Evolutionary conservation across 2,329 filamentous ascomycete species (phyloP), one percentile per base, ranked within the genome.

Genomic region (Calcarisporium arbuscula): DNA sequence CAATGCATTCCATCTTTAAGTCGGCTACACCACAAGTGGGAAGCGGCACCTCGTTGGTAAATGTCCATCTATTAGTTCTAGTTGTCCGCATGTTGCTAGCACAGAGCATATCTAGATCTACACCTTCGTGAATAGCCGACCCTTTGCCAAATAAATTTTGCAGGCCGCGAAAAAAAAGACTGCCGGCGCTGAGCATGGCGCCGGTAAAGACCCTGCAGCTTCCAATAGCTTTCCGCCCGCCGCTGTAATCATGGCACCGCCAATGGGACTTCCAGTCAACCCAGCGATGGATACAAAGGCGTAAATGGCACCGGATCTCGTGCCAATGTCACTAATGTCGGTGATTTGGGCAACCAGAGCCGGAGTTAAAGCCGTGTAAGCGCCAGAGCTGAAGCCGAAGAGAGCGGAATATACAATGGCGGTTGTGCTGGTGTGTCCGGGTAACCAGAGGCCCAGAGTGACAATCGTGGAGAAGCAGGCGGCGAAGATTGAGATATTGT

Each of bases 301-400:
- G 9, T 37, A 42, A 5, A 40, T 32, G n/a, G 46, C 28, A 16
- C 75, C 75, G 6, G 65, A 72, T 7, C 74, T 60, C 2, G 71
- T 61, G 2, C 75, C 76, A 9, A 78, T 67, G 44, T 74, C 62
- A 4, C 63, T 56, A 27, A 74, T 60, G 33, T 72, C 67, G 0
- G 67, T 69, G 34, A 78, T 71, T 38, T 76, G 68, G 2, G 52
- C 52, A 8, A 51, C 36, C 12, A 54, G 42, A 6, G 50, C 51
- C 3, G 44, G 45, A 9, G 44, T 39, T 8, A 58, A 39, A 14
- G 46, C 42, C 30, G 56, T 47, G 28, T 48, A 49, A 15, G 52
- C 50, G 17, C 53, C 55, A 0, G 54, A 56, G 17, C 46, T 43
- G 26, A 56, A 43, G 5, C 55, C 55, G 39, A 51, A 58, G 4